Evolutionary conservation across 306 rosid species (phyloP), one percentile per base, ranked within the genome.

Genomic region (Cicer judaicum): DNA sequence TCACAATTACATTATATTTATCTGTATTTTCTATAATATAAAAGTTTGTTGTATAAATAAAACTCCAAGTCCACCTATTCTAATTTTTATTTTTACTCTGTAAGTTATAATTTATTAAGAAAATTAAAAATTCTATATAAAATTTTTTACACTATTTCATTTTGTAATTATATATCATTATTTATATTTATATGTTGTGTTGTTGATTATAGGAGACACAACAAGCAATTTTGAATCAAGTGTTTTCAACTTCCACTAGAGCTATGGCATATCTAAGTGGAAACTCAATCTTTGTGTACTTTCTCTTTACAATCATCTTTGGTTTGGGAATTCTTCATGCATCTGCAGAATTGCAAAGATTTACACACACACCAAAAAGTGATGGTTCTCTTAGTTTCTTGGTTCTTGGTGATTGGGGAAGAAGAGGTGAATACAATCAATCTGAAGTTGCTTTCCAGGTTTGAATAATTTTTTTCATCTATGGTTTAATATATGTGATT

Each of bases 401-500:
- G 81, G 90, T 87, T 57, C 0, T 87, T 70, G 85, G 90, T 50
- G 90, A 87, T 7, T 87, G 90, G 90, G 90, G 90, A 73, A 81
- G 90, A 65, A 82, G 78, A 84, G 90, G 90, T 50, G 61, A 66
- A 34, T 87, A 63, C 50, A 87, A 87, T 49, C 90, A 87, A 14
- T 87, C 90, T 13, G 10, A 69, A 59, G 85, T 87, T 74, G 88
- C 88, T 52, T 77, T 40, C 41, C 88, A 87, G 90, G 90, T 77
- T 59, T 18, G 70, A 24, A 1, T 14, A 2, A n/a, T 47, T 18
- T 5, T 8, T 64, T 5, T 7, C 5, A 5, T 63, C 24, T 29
- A 5, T 29, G 10, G 2, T 18, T 64, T 24, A 24, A 65, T 18
- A 18, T 38, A 4, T 10, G 14, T 61, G 16, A 21, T 7, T 57